Base-by-base conservation (phyloP, 371 early-diverging fungal genomes). In the Mucor racemosus region DNA sequence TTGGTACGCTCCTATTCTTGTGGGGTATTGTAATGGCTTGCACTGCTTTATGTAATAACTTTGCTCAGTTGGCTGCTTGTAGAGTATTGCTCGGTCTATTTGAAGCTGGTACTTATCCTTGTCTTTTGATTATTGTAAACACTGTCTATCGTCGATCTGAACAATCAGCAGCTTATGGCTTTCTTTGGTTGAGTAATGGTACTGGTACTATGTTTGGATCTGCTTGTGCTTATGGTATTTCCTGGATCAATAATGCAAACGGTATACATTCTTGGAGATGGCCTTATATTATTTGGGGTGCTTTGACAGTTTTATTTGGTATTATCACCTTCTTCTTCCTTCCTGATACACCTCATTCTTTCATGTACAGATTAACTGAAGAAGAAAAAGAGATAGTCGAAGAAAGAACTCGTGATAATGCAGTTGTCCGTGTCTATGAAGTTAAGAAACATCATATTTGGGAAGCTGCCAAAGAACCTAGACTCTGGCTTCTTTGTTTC, bases 121-220 rank as follows among this genome's bases (percentile, higher is more conserved):
- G 63, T 33, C 36, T 80, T 2, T 62, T 68, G 13, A 53, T 77
- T n/a, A 64, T 80, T 11, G 15, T 77, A 4, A 70, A 61, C 36
- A 73, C 68, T 13, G 46, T 76, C 1, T 80, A 79, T 57, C 73
- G 80, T 36, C 74, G 78, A 34, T 63, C 69, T 2, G 80, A 80
- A 39, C 77, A 77, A 44, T 62, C 77, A 1, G 65, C 58, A n/a
- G 63, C 61, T 10, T 61, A 61, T 65, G 64, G 71, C 17, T 40
- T 64, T 31, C 35, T 55, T 14, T 55, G 55, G 54, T 56, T 53
- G 42, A 59, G 8, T 62, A 76, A 78, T 17, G 75, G 76, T n/a
- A 39, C 57, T 14, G 72, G 72, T 26, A 67, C 67, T 0, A 64
- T 71, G 60, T 38, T 71, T 14, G 67, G 72, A 14, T 33, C 72